phyloP scores from a whole-genome alignment of 148 eudicot species.

The Fagopyrum esculentum region DNA sequence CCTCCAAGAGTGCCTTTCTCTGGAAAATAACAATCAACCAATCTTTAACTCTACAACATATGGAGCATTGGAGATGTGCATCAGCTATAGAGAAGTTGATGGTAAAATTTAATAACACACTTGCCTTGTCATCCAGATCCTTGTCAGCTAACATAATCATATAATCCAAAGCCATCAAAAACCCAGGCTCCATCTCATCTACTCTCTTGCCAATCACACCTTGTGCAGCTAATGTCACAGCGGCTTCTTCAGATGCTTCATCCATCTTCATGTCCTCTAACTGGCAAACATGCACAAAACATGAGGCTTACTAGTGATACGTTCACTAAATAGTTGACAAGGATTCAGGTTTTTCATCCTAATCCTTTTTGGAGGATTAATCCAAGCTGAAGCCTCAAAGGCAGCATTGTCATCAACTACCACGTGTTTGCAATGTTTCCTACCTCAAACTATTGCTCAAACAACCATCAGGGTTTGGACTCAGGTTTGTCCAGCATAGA shows the following conservation, averaged over 20 bases:
- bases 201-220: conserved; percentile 98
- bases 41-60: not conserved
- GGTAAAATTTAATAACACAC: not conserved
- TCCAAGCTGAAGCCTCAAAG: not conserved
- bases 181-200: conserved; percentile 92
- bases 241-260: conserved; percentile 74
- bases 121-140: conserved; percentile 78
- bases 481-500: not conserved
- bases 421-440: too few species aligned
- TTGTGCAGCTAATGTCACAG: conserved; percentile 89
- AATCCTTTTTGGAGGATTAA: not conserved
- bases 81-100: not conserved
- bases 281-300: conserved; percentile 24
- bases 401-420: not conserved
- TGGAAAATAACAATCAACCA: conserved; percentile 26
- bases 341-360: too few species aligned
- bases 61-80: not conserved
- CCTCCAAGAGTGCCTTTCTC: conserved; percentile 87
- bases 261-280: conserved; percentile 94
- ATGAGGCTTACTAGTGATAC: not conserved
- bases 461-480: not conserved
- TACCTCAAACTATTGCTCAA: too few species aligned
- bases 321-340: too few species aligned
- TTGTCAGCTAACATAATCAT: conserved; percentile 83
- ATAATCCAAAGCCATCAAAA: conserved; percentile 97